These are phyloP conservation scores for Nemania sp. DNA, from an alignment of 2,329 filamentous ascomycete species.

Conservation along the genomic window DNA sequence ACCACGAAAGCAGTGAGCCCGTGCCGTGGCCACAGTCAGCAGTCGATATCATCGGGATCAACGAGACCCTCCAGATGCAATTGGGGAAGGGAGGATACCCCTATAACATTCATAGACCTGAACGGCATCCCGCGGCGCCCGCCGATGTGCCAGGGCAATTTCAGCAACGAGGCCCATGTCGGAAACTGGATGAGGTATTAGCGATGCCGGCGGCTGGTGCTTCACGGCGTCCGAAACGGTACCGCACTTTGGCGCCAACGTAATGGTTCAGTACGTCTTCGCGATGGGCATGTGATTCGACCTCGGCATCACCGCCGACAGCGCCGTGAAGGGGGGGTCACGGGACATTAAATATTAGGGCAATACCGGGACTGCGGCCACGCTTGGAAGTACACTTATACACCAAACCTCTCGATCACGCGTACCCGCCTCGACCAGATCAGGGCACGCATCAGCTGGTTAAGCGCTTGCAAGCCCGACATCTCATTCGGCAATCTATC, in stretches of 20 bases:
- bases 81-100: conserved; percentile 44
- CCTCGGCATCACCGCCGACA: conserved; percentile 42
- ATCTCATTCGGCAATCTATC: conserved; percentile 35
- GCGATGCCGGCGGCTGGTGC: conserved; percentile 36
- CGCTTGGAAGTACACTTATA: conserved; percentile 41
- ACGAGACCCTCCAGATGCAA: conserved; percentile 44
- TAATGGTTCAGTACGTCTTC: conserved; percentile 34
- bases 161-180: conserved; percentile 44
- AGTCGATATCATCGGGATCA: conserved; percentile 37
- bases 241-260: conserved; percentile 34
- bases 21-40: conserved; percentile 42
- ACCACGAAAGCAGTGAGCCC: conserved; percentile 44
- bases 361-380: conserved; percentile 36
- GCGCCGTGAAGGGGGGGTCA: conserved; percentile 43
- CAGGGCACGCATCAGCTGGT: conserved; percentile 40
- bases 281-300: conserved; percentile 39
- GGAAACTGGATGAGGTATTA: conserved; percentile 43
- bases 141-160: conserved; percentile 42
- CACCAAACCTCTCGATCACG: conserved; percentile 37
- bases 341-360: conserved; percentile 47
- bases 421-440: conserved; percentile 40
- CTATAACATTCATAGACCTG: conserved; percentile 37
- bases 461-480: conserved; percentile 39
- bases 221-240: conserved; percentile 45
- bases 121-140: conserved; percentile 38